Base-by-base conservation (phyloP, 768 basidiomycete genomes). In the Xerocomellus amylosporus region DNA sequence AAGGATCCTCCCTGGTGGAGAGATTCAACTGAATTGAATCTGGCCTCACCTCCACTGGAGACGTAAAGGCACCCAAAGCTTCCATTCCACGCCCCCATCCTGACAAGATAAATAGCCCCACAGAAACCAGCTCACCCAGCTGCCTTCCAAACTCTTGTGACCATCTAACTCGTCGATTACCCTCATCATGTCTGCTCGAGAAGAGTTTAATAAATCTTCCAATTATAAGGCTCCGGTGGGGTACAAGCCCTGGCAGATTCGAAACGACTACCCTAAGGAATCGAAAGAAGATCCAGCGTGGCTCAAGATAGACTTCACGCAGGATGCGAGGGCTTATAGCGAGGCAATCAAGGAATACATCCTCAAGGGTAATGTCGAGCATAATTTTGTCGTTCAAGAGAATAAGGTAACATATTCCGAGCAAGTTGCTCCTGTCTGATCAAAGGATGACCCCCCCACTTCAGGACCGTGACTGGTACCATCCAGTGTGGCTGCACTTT, bases 401-500 rank as follows among this genome's bases (percentile, higher is more conserved):
- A 39, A 39, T 13, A 39, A 20, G 38, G 38, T 39, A 39, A 20
- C 38, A 3, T 37, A 36, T 10, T 22, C 12, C 12, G n/a, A 13
- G 17, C 22, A 17, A 24, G 33, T 46, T 39, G 15, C 17, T 8
- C 5, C 9, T 46, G 20, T 46, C 22, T 46, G 8, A 15, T 33
- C 31, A 31, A 37, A 24, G 20, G 19, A 34, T 10, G 9, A 22
- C n/a, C 7, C 20, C 8, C 15, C 20, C 31, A 20, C 14, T 33
- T 14, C 31, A 46, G 45, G 15, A 4, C 4, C 31, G 19, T 17
- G 5, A 47, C 15, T 52, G 44, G 44, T 52, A 39, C 28, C 51
- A 52, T 30, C 26, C 51, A 8, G n/a, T 36, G 17, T 52, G 51
- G 51, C 37, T 52, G 34, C 51, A 52, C 44, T 38, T 36, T 19